phyloP scores from a whole-genome alignment of 345 rosid genomes.

The Barbarea vulgaris region DNA sequence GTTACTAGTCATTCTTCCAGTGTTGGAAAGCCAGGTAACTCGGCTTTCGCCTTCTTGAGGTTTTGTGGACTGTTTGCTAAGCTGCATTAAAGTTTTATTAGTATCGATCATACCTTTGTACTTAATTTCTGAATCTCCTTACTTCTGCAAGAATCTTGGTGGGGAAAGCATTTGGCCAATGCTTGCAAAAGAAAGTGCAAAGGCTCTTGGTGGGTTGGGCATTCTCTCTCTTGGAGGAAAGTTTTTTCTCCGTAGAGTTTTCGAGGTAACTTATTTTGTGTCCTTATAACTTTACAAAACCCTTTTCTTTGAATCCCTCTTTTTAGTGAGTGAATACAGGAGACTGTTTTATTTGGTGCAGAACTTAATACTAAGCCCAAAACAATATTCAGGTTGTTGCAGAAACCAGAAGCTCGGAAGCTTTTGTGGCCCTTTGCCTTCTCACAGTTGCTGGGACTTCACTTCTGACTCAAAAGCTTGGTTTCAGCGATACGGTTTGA shows the following conservation, averaged over 20 bases:
- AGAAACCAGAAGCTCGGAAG: constrained; percentile 95
- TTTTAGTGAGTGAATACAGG: constrained; percentile 25
- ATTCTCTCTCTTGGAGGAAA: constrained; percentile 92
- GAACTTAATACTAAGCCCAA: constrained; percentile 37
- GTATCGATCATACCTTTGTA: not conserved
- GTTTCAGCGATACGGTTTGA: constrained; percentile 94
- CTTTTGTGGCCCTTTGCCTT: constrained; percentile 94
- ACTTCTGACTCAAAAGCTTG: constrained; percentile 83
- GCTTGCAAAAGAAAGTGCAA: constrained; percentile 89
- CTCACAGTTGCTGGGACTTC: constrained; percentile 95
- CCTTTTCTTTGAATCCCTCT: not conserved
- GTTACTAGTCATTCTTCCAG: constrained; percentile 88
- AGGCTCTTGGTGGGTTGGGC: constrained; percentile 86
- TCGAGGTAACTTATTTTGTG: constrained; percentile 61
- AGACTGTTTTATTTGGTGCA: constrained; percentile 31
- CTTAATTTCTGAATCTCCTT: constrained; percentile 2
- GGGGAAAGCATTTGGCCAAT: constrained; percentile 86
- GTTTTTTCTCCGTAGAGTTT: constrained; percentile 74
- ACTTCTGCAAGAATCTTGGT: constrained; percentile 53
- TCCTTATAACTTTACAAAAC: not conserved
- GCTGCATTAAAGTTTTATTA: not conserved
- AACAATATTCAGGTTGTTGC: constrained; percentile 77
- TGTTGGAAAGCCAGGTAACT: constrained; percentile 88
- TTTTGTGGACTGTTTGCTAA: not conserved
- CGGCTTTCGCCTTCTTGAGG: constrained; percentile 6